Percentiles rank a stretch among this genome's conserved stretches.
Conservation (phyloP, 2,329 filamentous ascomycete species). For the Alternaria conjuncta region DNA sequence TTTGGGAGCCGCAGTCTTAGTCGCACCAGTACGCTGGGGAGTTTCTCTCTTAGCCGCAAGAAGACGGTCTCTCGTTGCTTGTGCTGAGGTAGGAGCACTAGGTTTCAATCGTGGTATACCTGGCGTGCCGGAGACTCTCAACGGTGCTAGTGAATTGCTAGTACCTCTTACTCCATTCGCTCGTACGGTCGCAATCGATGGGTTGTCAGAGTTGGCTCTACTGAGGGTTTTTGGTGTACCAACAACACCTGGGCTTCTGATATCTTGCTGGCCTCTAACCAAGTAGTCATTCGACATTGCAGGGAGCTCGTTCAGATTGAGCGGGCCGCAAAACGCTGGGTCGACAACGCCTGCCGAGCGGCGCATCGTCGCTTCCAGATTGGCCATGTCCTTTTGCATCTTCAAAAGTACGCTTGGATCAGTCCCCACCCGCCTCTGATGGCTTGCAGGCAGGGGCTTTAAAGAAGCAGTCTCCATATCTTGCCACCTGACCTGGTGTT, state of each 20-base stretch:
- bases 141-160: not conserved
- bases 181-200: not conserved
- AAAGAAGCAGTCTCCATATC: not conserved
- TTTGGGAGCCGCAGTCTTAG: not conserved
- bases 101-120: not conserved
- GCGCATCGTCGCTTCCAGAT: constrained; percentile 7
- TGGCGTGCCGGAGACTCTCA: not conserved
- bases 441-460: not conserved
- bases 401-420: constrained; percentile 2
- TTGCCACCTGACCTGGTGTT: not conserved
- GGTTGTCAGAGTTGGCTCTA: not conserved
- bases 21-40: not conserved
- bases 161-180: not conserved
- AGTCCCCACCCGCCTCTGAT: not conserved
- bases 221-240: not conserved
- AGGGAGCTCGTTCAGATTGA: constrained; percentile 9
- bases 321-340: not conserved
- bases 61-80: not conserved
- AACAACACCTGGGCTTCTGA: not conserved
- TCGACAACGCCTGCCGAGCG: constrained; percentile 12
- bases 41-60: not conserved
- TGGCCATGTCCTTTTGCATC: constrained; percentile 18
- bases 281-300: not conserved
- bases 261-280: not conserved
- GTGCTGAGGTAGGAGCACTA: not conserved